Evolutionary conservation across 2,329 filamentous ascomycete species (phyloP), one percentile per base, ranked within the genome.

Genomic region (Pyricularia pennisetigena): DNA sequence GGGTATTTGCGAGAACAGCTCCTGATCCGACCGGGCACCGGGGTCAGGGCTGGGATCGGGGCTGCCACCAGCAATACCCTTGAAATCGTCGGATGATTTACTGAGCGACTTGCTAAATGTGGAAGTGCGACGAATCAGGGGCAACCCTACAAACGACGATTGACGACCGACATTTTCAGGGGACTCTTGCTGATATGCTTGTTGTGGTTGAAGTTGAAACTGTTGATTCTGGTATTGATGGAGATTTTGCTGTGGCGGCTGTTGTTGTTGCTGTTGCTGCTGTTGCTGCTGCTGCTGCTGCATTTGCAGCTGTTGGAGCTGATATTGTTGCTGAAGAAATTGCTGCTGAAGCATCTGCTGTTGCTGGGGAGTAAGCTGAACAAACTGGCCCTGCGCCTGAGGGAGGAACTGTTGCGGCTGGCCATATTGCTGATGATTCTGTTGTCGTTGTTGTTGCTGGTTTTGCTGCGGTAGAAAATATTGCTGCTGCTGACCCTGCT

Each of bases 101-200:
- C 75, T 75, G 68, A 83, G 71, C 23, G 73, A 74, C 35, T 81
- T 72, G 61, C 82, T 83, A 74, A 89, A 85, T 3, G 84, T 85
- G 20, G 86, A 88, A 16, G 81, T 82, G 35, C 85, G 81, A 64
- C 85, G 81, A 69, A 89, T 87, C 1, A 85, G 85, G 3, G 87
- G 86, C 54, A 89, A 75, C 0, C 84, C 84, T 26, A 83, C 77
- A 70, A 88, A 88, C 1, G 84, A 86, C 1, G 82, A 78, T 12
- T 80, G 77, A 35, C 82, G 79, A n/a, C 72, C 72, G 64, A 74
- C 73, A 20, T 73, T 32, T 67, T 69, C 67, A 26, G 68, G 62
- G 64, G 70, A 66, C 16, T 57, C 64, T 62, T 71, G 64, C 23
- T 71, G 69, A 16, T 73, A 70, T n/a, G 71, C 68, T 32, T 73